Percentiles rank a stretch among this genome's conserved stretches.
These are phyloP conservation scores for Leccinum pellstonianum DNA, from an alignment of 768 basidiomycete genomes.

Conservation along the genomic window DNA sequence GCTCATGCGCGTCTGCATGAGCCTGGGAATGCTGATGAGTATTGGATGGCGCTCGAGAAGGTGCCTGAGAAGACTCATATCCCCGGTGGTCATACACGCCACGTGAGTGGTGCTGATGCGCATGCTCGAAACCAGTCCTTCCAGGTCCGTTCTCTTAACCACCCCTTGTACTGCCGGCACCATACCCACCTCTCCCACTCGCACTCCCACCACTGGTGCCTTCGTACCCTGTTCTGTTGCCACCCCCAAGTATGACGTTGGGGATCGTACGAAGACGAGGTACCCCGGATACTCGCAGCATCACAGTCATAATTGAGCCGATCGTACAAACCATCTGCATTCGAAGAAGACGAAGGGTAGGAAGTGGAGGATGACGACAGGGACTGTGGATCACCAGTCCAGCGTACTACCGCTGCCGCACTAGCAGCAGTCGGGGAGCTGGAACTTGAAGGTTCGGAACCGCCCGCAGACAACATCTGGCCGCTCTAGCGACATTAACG, in stretches of 20 bases:
- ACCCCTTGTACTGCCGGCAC: slow-evolving; percentile 12
- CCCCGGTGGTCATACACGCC: slow-evolving; percentile 27
- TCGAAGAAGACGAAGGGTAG: slow-evolving; percentile 20
- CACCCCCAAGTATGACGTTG: slow-evolving; percentile 17
- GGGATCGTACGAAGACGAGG: slow-evolving; percentile 20
- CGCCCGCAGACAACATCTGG: slow-evolving; percentile 21
- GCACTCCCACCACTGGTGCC: slow-evolving; percentile 12
- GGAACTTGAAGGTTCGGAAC: slow-evolving; percentile 15
- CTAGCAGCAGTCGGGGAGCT: slow-evolving; percentile 6
- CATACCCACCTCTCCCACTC: slow-evolving; percentile 23
- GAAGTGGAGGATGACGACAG: slow-evolving; percentile 15
- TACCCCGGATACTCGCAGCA: slow-evolving; percentile 11
- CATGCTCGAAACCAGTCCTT: slow-evolving; percentile 25
- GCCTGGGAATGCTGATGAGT: slow-evolving; percentile 19
- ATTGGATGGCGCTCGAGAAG: slow-evolving; percentile 20
- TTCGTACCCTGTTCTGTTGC: slow-evolving; percentile 17
- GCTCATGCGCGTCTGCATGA: slow-evolving; percentile 21
- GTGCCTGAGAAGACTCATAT: slow-evolving; percentile 28
- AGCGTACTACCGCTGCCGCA: slow-evolving; percentile 7
- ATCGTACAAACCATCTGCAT: slow-evolving; percentile 20
- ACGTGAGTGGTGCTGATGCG: slow-evolving; percentile 29
- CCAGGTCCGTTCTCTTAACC: slow-evolving; percentile 23
- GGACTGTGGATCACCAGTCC: slow-evolving; percentile 13
- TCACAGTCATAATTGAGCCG: slow-evolving; percentile 26
- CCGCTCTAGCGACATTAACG: slow-evolving; percentile 8